Conservation (phyloP, 306 rosid genomes). For the Malus orientalis region DNA sequence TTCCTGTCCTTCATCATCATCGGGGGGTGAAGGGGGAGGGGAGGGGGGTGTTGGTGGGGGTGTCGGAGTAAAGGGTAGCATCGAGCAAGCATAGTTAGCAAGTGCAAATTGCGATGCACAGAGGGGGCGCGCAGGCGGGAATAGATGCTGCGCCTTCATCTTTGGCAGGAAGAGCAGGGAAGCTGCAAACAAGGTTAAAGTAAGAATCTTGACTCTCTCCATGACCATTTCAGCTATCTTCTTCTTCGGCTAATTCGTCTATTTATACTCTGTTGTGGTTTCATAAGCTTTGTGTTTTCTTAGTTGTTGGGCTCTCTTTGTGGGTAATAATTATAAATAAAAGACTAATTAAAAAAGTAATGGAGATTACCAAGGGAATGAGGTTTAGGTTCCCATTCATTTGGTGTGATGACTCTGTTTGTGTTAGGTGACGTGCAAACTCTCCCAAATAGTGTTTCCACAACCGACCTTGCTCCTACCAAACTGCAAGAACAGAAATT, state of each 20-base stretch:
- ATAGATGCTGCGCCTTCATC: slow-evolving; percentile 17
- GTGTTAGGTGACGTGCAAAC: slow-evolving; percentile 45
- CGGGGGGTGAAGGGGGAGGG: slow-evolving; percentile 16
- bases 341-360: not conserved
- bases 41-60: slow-evolving; percentile 23
- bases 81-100: slow-evolving; percentile 62
- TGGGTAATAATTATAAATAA: slow-evolving; percentile 2
- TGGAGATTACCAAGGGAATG: slow-evolving; percentile 39
- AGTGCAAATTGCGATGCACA: slow-evolving; percentile 65
- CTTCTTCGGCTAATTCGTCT: not conserved
- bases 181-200: slow-evolving; percentile 11
- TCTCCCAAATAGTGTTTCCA: not conserved
- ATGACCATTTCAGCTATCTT: slow-evolving; percentile 8
- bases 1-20: not conserved
- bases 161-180: slow-evolving; percentile 24
- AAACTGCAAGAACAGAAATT: not conserved
- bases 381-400: slow-evolving; percentile 34
- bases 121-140: slow-evolving; percentile 33
- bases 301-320: slow-evolving; percentile 3
- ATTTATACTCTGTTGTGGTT: slow-evolving; percentile 31
- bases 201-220: slow-evolving; percentile 26
- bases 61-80: slow-evolving; percentile 31
- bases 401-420: slow-evolving; percentile 49
- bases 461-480: slow-evolving; percentile 28
- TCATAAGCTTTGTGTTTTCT: slow-evolving; percentile 16